Evolutionary conservation across 345 rosid species (phyloP).

Genomic region (Aquilaria malaccensis): DNA sequence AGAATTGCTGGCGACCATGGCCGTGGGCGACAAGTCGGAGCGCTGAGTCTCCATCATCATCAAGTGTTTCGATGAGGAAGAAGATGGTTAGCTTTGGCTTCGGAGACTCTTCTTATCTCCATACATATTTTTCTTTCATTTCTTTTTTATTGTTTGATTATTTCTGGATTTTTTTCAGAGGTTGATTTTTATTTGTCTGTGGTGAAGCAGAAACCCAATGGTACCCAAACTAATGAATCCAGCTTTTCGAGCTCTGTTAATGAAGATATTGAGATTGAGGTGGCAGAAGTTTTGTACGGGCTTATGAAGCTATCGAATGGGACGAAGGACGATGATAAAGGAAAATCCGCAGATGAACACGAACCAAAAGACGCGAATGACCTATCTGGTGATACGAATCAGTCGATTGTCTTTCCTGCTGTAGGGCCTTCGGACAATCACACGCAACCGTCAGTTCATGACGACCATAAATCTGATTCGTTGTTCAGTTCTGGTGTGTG

Average conservation of each 20-base stretch:
- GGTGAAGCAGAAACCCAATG: constrained; percentile 24
- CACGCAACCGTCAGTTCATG: neutral
- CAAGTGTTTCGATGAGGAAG: constrained; percentile 36
- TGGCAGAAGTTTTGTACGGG: constrained; percentile 55
- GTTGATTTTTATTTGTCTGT: neutral
- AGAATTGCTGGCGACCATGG: constrained; percentile 18
- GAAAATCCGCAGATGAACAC: constrained; percentile 9
- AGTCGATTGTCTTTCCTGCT: constrained; percentile 7
- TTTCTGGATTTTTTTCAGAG: constrained; percentile 1
- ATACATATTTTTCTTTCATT: neutral
- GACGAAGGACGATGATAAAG: constrained; percentile 24
- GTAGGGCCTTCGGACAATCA: constrained; percentile 1
- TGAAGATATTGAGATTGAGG: constrained; percentile 57
- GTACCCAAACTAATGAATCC: constrained; percentile 31
- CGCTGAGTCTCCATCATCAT: constrained; percentile 33
- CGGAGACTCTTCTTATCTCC: too few relatives aligned
- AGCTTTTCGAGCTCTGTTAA: constrained; percentile 30
- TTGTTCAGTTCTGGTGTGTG: constrained; percentile 11
- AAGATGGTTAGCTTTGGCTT: constrained; percentile 29
- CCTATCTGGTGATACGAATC: constrained; percentile 4
- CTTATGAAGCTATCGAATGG: constrained; percentile 36
- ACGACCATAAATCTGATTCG: constrained; percentile 12
- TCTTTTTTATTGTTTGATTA: neutral
- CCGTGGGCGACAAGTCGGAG: constrained; percentile 37
- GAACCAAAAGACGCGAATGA: constrained; percentile 20